Base-by-base conservation (phyloP, 177 flowering plant genomes). In the Vitis hybrid region DNA sequence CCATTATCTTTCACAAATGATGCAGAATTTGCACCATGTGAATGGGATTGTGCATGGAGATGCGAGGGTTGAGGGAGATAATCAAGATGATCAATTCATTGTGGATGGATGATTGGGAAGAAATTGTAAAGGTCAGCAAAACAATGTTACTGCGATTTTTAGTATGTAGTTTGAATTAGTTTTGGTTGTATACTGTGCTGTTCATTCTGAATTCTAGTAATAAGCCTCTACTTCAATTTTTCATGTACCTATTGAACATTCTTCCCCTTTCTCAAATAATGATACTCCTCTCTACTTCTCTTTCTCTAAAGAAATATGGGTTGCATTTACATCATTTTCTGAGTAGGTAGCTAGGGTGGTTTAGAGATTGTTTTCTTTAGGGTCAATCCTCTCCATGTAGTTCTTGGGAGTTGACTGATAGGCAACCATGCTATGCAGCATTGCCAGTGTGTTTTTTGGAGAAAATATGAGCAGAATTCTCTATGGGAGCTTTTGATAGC, bases 21-120 rank as follows among this genome's bases (percentile, higher is more conserved):
- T 91, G 82, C 97, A 89, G 83, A 93, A 82, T 72, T 68, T 91
- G 83, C 94, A 91, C 73, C 96, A 90, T 79, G 91, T 86, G 68
- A 89, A 81, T 81, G 94, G 88, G 26, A 86, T 91, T 68, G 89
- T 90, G 73, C 94, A 90, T 69, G 89, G 83, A 5, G 98, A 88
- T 66, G 68, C 84, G 19, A 78, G 92, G 73, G 93, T 89, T 66
- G 93, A 86, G 1, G 92, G 81, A 30, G 97, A 89, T 68, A 84
- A 82, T 69, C 97, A 85, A 77, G 98, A 94, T 68, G 97, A 92
- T 61, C 92, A 92, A 74, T 94, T 91, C 75, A 92, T 94, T 73
- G 97, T 92, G 57, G 97, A 92, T 82, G 93, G 86, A 52, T 89
- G 72, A 83, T 56, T 32, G 64, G 45, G n/a, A 62, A 62, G 64